Percentiles rank a stretch among this genome's conserved stretches.
phyloP scores from a whole-genome alignment of 495 filamentous ascomycete genomes.

The Trichoderma parareesei region DNA sequence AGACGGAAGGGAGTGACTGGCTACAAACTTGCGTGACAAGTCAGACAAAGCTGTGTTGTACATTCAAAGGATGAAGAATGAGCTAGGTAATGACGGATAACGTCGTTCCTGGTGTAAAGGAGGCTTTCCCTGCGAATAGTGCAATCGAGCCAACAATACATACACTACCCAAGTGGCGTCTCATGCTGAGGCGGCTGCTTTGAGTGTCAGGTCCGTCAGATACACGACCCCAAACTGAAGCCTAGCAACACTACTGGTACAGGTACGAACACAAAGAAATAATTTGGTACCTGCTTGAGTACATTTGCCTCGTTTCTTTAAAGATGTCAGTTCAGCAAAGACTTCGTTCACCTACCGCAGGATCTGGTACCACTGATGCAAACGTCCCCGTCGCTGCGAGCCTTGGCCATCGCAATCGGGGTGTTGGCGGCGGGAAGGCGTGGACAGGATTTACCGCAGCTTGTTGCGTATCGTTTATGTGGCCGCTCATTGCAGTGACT shows the following conservation, averaged over 20 bases:
- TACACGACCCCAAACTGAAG: not conserved
- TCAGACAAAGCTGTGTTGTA: not conserved
- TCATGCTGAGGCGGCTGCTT: not conserved
- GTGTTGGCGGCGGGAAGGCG: not conserved
- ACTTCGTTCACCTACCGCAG: not conserved
- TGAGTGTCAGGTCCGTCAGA: not conserved
- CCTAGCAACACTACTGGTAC: not conserved
- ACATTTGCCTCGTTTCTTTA: not conserved
- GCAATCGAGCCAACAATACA: not conserved
- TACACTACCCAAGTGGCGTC: not conserved
- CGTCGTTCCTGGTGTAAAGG: not conserved
- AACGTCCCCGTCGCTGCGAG: not conserved
- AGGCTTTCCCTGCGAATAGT: not conserved
- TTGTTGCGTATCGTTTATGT: not conserved
- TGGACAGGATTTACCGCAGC: not conserved
- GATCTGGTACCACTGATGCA: not conserved
- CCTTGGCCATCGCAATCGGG: not conserved
- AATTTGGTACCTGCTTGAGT: not conserved
- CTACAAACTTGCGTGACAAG: conserved; percentile 2
- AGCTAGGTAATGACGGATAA: too few species aligned
- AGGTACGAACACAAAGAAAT: not conserved
- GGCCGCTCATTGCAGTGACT: not conserved
- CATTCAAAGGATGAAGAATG: too few species aligned
- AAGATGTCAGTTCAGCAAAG: not conserved
- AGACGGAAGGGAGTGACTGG: not conserved